Conservation (phyloP, 2,329 filamentous ascomycete genomes). For the Penicillium sp. region DNA sequence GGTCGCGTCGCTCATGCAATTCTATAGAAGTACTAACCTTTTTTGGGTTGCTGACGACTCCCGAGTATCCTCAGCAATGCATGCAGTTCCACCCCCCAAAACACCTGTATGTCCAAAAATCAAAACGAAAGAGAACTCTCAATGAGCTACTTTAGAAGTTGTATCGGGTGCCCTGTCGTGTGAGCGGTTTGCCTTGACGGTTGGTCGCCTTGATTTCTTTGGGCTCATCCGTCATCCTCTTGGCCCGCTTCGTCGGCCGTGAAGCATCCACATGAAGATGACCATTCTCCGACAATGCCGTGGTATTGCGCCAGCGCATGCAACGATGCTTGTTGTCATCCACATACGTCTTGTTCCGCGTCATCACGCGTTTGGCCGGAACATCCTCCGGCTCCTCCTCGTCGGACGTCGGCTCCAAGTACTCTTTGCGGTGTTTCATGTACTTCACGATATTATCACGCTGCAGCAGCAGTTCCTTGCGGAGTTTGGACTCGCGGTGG, state of each 20-base stretch:
- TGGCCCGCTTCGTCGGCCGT: constrained; percentile 44
- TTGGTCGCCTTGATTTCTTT: constrained; percentile 33
- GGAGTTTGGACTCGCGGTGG: constrained; percentile 72
- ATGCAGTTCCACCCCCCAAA: too few species aligned
- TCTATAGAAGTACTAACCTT: too few species aligned
- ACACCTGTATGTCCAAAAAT: too few species aligned
- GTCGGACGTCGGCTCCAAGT: constrained; percentile 53
- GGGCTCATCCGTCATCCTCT: constrained; percentile 35
- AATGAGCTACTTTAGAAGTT: too few species aligned
- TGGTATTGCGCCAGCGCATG: constrained; percentile 57
- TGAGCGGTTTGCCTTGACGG: too few species aligned
- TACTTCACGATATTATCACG: constrained; percentile 65
- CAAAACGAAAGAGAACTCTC: too few species aligned
- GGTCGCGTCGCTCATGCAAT: too few species aligned
- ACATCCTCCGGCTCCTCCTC: constrained; percentile 41
- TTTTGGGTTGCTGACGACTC: too few species aligned
- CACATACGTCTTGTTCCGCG: constrained; percentile 53
- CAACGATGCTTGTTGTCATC: constrained; percentile 51
- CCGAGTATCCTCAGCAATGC: too few species aligned
- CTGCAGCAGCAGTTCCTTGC: constrained; percentile 73
- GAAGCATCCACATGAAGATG: constrained; percentile 54
- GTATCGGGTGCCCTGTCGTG: too few species aligned
- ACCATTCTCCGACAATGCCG: constrained; percentile 50
- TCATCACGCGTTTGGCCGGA: constrained; percentile 50
- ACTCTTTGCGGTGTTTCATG: constrained; percentile 71